phyloP scores from a whole-genome alignment of 495 filamentous ascomycete genomes.

The Penicillium arizonense region DNA sequence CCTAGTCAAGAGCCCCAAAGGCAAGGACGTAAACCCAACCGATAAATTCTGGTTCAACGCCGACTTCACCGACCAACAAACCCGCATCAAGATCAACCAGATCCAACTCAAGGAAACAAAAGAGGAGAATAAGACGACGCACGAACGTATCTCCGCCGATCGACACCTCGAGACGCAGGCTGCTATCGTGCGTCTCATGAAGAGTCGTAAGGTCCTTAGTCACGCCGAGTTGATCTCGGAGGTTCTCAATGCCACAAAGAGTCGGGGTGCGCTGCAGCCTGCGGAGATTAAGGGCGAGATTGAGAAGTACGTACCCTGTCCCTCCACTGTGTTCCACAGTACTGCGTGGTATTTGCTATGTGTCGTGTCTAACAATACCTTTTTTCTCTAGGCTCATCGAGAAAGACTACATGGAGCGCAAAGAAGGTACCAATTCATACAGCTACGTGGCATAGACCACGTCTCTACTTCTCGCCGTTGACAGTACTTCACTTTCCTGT shows the following conservation, averaged over 20 bases:
- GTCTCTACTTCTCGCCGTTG: background rate
- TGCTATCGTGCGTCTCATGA: slow-evolving; percentile 96
- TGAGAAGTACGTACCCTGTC: slow-evolving; percentile 66
- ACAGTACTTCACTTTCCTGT: background rate
- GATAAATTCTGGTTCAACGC: slow-evolving; percentile 83
- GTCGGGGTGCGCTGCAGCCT: slow-evolving; percentile 77
- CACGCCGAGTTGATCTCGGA: slow-evolving; percentile 80
- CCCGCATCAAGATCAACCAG: slow-evolving; percentile 96
- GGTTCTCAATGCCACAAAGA: slow-evolving; percentile 85
- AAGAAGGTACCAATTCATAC: slow-evolving; percentile 68
- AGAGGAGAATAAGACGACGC: slow-evolving; percentile 88
- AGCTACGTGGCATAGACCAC: slow-evolving; percentile 70
- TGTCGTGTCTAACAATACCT: slow-evolving; percentile 7
- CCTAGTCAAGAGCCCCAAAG: slow-evolving; percentile 82
- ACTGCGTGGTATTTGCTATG: background rate
- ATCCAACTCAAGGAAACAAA: slow-evolving; percentile 94
- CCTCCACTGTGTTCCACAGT: background rate
- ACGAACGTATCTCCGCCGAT: slow-evolving; percentile 84
- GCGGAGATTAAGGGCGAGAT: slow-evolving; percentile 93
- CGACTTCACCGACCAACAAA: slow-evolving; percentile 74
- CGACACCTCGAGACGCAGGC: slow-evolving; percentile 95
- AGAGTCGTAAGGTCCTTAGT: slow-evolving; percentile 82
- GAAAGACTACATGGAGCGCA: slow-evolving; percentile 91
- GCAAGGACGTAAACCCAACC: slow-evolving; percentile 69
- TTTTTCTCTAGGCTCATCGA: slow-evolving; percentile 69